Evolutionary conservation across 2,329 filamentous ascomycete species (phyloP).

Genomic region (Ceratocystis colombiana): DNA sequence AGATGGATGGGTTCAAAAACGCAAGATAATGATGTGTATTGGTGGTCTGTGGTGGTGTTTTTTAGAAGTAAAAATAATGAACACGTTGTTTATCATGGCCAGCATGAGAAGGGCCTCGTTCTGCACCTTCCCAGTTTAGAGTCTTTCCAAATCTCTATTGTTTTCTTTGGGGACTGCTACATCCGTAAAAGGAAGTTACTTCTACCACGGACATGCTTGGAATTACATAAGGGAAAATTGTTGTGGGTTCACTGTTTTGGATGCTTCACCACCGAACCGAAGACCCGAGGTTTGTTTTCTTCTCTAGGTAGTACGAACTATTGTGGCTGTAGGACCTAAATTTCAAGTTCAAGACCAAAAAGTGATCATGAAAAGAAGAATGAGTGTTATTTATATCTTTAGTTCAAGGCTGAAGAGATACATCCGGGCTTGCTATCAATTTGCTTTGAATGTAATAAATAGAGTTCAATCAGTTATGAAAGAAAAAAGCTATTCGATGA

Average conservation of each 20-base stretch:
- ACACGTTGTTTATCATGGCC: constrained; percentile 7
- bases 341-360: no score
- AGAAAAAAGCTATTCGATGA: no score
- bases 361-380: no score
- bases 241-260: background rate
- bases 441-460: no score
- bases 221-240: background rate
- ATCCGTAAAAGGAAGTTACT: background rate
- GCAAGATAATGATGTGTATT: constrained; percentile 11
- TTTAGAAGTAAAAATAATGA: background rate
- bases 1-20: constrained; percentile 6
- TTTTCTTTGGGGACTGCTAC: background rate
- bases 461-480: no score
- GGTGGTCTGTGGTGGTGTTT: background rate
- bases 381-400: no score
- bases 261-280: background rate
- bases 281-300: background rate
- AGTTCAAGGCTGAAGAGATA: no score
- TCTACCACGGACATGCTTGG: background rate
- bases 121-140: background rate
- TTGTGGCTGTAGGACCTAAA: background rate
- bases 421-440: no score
- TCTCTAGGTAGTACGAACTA: background rate
- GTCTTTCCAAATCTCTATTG: background rate
- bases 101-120: background rate